Evolutionary conservation across 2,329 filamentous ascomycete genomes (phyloP).

Genomic region (Ophiosphaerella korrae): DNA sequence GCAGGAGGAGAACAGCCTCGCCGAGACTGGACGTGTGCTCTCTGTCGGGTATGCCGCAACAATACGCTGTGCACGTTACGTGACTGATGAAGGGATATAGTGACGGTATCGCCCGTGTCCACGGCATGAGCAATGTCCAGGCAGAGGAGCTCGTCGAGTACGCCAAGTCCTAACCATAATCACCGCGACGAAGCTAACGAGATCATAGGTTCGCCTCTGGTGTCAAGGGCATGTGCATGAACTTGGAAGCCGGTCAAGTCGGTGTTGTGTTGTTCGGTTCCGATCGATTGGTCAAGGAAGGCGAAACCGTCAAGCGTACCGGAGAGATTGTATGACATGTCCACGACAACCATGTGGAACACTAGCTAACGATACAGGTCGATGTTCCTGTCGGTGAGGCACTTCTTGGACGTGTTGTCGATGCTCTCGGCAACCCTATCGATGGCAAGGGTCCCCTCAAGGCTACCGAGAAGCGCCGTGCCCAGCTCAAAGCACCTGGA

Average conservation of each 20-base stretch:
- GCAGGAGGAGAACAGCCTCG: constrained; percentile 92
- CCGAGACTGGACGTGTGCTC: constrained; percentile 98
- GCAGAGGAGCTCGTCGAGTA: constrained; percentile 99
- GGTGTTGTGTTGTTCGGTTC: constrained; percentile 99
- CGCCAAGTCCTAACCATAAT: constrained; percentile 50
- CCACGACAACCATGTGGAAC: not conserved
- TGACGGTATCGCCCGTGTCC: constrained; percentile 99
- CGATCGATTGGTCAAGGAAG: constrained; percentile 99
- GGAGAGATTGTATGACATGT: constrained; percentile 86
- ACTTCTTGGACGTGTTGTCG: constrained; percentile 96
- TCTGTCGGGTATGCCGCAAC: constrained; percentile 87
- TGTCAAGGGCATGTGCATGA: constrained; percentile 99
- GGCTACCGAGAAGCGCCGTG: constrained; percentile 88
- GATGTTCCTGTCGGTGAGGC: constrained; percentile 92
- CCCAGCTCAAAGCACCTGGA: constrained; percentile 97
- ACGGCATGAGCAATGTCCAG: constrained; percentile 99
- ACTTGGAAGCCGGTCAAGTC: constrained; percentile 99
- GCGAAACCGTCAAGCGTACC: constrained; percentile 99
- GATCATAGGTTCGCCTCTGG: constrained; percentile 88
- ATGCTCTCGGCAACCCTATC: constrained; percentile 98
- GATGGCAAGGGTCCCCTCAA: constrained; percentile 98
- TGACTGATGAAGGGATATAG: constrained; percentile 56
- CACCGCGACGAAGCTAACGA: constrained; percentile 32
- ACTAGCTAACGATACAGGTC: constrained; percentile 64
- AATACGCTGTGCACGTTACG: constrained; percentile 36